Base-by-base conservation (phyloP, 768 basidiomycete genomes). In the Leucocoprinus birnbaumii region DNA sequence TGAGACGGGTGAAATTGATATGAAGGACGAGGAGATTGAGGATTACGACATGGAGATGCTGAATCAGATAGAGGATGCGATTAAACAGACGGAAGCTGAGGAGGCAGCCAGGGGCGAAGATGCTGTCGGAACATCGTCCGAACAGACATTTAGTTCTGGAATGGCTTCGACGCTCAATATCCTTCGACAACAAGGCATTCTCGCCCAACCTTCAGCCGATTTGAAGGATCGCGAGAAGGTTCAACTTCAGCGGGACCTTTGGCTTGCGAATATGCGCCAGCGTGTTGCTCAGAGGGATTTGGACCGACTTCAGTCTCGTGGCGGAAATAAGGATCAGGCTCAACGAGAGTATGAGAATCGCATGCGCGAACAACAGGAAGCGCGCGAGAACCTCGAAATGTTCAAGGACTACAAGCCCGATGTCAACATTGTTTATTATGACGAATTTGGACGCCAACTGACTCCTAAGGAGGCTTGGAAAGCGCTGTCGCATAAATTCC, bases 391-490 rank as follows among this genome's bases (percentile, higher is more conserved):
- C 49, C 71, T 93, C 56, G 91, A 96, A 31, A 68, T 83, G 48
- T 99, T 89, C 81, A 92, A 88, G 73, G 82, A 86, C 66, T 99
- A 99, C 77, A 98, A 96, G 71, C 97, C 97, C 4, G 95, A 96
- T 71, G 79, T 99, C 63, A 92, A 96, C 60, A 91, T 98, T 64
- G 89, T 90, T 47, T 99, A 99, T 67, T 87, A 95, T 60, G 97
- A 99, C 66, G 96, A 99, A 69, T 92, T 93, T 66, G 97, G 97
- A 45, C 80, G 97, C 37, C 67, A 80, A 55, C 73, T 94, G 67
- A 91, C 91, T 21, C 87, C 87, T 18, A 98, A 98, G 77, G 97
- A 99, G 74, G 95, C 96, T 4, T 98, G 96, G 95, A 98, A 98
- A 73, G 92, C 94, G 16, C 75, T 99, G 41, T 94, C 91, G 42